Percentiles rank a stretch among this genome's conserved stretches.
Evolutionary conservation across 2,329 filamentous ascomycete species (phyloP).

Genomic region (Colletotrichum liaoningense): DNA sequence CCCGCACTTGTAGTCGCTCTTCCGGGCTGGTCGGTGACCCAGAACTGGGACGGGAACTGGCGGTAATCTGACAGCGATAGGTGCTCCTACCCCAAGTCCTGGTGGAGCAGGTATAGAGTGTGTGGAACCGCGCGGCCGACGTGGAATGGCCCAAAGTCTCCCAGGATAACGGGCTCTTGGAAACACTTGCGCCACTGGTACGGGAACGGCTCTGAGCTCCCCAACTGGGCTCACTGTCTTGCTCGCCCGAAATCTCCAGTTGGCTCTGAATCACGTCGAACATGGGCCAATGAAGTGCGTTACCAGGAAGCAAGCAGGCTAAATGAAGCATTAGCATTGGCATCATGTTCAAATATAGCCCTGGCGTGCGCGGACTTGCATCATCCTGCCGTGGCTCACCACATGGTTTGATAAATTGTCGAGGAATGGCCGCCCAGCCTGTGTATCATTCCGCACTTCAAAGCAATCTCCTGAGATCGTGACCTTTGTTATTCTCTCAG

Average conservation of each 20-base stretch:
- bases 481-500: conserved; percentile 1
- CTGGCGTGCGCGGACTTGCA: conserved; percentile 24
- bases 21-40: conserved; percentile 6
- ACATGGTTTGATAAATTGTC: conserved; percentile 5
- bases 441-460: not conserved
- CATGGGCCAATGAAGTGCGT: conserved; percentile 11
- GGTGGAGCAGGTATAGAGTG: conserved; percentile 27
- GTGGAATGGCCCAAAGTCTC: conserved; percentile 9
- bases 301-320: conserved; percentile 17
- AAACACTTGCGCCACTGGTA: not conserved
- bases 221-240: conserved; percentile 4
- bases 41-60: conserved; percentile 27
- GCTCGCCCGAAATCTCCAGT: conserved; percentile 1
- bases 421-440: not conserved
- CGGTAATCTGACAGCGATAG: conserved; percentile 33
- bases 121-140: conserved; percentile 23
- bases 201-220: conserved; percentile 1
- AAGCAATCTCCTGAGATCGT: conserved; percentile 19
- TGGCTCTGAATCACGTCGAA: not conserved
- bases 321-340: conserved; percentile 6
- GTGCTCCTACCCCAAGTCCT: conserved; percentile 15
- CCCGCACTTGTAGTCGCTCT: conserved; percentile 4
- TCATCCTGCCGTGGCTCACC: conserved; percentile 18
- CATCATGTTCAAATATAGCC: conserved; percentile 6
- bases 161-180: not conserved